Base-by-base conservation (phyloP, 2,329 filamentous ascomycete genomes). In the Aspergillus aculeatus region DNA sequence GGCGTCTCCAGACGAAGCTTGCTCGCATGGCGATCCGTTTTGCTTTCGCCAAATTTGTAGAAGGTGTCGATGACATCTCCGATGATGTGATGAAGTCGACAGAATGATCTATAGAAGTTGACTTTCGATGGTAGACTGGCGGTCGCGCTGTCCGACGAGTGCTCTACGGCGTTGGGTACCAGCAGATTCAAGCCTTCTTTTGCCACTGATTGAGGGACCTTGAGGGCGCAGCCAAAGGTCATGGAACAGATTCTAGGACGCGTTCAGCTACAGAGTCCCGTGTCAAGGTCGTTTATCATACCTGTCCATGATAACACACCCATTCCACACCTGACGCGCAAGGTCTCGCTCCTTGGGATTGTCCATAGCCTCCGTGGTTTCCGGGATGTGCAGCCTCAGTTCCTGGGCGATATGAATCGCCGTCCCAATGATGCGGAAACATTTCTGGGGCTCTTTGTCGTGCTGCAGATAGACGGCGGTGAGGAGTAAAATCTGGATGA, bases 341-440 rank as follows among this genome's bases (percentile, higher is more conserved):
- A 52, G 50, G 50, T 52, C 21, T 41, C 50, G 50, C 19, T 52
- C 50, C 24, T 41, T 52, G 14, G 50, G 31, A 9, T 41, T 41
- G 5, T 52, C 50, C 32, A 52, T 52, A 3, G 29, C 50, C 32
- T 41, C 14, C 2, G 50, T 52, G 21, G 50, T 52, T n/a, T 41
- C 50, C 1, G 50, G 50, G 7, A 52, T 26, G 21, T 52, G 50
- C 12, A 52, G 23, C n/a, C 50, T 32, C n/a, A 52, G 14, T 6
- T 52, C 50, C 50, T 52, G 50, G 19, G 50, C 50, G 14, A 52
- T 35, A 16, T 52, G 50, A 11, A 52, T 52, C 6, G 50, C 50
- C 19, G 29, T 52, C 2, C 50, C 50, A n/a, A 52, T 52, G 23
- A 35, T 52, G 14, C 50, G 50, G 12, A 52, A 52, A 31, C 50